Base-by-base conservation (phyloP, 208 protist species). In the Tritrichomonas foetus region DNA sequence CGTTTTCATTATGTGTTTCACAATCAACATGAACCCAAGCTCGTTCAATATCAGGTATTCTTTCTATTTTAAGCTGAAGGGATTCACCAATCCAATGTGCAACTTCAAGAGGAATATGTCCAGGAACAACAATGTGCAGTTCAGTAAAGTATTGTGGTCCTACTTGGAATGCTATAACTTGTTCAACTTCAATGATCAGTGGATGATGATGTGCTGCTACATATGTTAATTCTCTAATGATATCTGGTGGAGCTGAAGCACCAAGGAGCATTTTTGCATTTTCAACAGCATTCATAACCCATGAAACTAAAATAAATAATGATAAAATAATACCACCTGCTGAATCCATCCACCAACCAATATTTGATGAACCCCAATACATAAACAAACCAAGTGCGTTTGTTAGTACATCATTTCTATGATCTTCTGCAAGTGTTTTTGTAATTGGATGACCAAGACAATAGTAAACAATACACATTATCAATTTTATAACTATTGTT, bases 301-400 rank as follows among this genome's bases (percentile, higher is more conserved):
- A 89, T 1, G 47, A 61, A 30, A 89, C 47, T 20, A 89, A 39
- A 22, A 89, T 39, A 47, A 89, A 89, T 0, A 89, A 5, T 20
- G 47, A 57, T 39, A 89, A 57, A 14, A 89, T 41, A 30, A 89
- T 89, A 39, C 78, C 78, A 39, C 78, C 78, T 33, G 47, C 39
- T 53, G 78, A 89, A 89, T 89, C 78, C 78, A 89, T 89, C 78
- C 78, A 89, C 78, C 78, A 89, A 1, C 78, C 78, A 33, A 89
- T 39, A 20, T 57, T 57, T 27, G 44, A 27, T 25, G n/a, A 41
- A 20, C 78, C 78, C 78, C 78, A 89, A 36, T 89, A 89, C 78
- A 89, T 89, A 47, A 89, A 89, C 5, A 89, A 27, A 47, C 78
- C 78, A 39, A 89, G 25, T 0, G 78, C 41, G 30, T 89, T 89